A percentile compares a stretch with the other conserved stretches of the same genome.
Evolutionary conservation across 192 early-diverging fungal species (phyloP).

Genomic region (Umbelopsis ramanniana): DNA sequence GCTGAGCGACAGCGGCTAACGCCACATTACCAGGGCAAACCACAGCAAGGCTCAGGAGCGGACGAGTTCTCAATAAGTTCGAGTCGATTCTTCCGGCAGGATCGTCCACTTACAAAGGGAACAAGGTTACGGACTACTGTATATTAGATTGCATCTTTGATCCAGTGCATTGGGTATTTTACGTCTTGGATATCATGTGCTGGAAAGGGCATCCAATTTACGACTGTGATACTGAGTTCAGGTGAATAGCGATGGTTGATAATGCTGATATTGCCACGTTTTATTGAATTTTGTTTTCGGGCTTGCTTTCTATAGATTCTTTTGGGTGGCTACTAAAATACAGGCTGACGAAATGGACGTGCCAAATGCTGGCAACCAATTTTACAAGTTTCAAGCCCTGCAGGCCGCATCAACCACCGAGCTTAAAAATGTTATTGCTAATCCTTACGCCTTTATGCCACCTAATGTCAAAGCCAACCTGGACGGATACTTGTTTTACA

Average conservation of each 20-base stretch:
- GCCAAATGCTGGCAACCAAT: conserved; percentile 27
- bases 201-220: conserved; percentile 66
- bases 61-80: conserved; percentile 45
- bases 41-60: conserved; percentile 37
- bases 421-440: background rate
- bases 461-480: conserved; percentile 22
- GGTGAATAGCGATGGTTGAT: conserved; percentile 31
- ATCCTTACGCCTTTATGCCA: conserved; percentile 27
- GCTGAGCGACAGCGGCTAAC: background rate
- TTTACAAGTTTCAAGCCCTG: conserved; percentile 37
- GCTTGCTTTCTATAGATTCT: conserved; percentile 32
- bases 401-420: conserved; percentile 15
- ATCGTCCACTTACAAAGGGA: conserved; percentile 48
- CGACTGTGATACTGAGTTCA: conserved; percentile 65
- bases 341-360: conserved; percentile 52
- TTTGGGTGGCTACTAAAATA: conserved; percentile 54
- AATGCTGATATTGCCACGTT: background rate
- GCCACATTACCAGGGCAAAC: conserved; percentile 36
- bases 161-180: conserved; percentile 51
- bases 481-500: conserved; percentile 60
- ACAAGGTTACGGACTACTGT: conserved; percentile 53
- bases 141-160: conserved; percentile 65
- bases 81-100: conserved; percentile 60
- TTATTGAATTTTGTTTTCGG: too few species aligned
- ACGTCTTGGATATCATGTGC: conserved; percentile 64